Evolutionary conservation across 768 basidiomycete genomes (phyloP), one percentile per base, ranked within the genome.

Genomic region (Paxillus ammoniavirescens): DNA sequence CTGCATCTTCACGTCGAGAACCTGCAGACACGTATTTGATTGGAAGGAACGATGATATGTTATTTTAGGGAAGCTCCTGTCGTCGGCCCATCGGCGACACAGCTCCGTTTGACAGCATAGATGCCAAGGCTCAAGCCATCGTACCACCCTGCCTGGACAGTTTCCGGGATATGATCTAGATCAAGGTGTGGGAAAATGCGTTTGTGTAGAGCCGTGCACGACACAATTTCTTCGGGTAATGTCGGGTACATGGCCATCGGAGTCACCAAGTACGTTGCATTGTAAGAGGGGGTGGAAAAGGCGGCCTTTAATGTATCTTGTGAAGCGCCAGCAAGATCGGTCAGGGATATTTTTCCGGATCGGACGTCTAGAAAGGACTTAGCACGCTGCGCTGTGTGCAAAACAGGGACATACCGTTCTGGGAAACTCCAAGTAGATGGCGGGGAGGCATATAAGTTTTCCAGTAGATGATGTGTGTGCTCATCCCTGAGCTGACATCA

Each of bases 381-480:
- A 56, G 57, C 18, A 33, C 26, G 12, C 15, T 12, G 18, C 8
- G 38, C n/a, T 3, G 21, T 17, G 21, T 21, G 10, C 6, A 43
- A 10, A 42, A 14, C 14, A 8, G 7, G 6, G 35, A 42, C 58
- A 2, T 50, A 72, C 73, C 68, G 50, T 33, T 41, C 48, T 50
- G 56, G 7, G 52, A 54, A 8, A 71, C 47, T 7, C 59, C 72
- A 18, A 75, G 68, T 15, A 75, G 49, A 54, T 74, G 71, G 37
- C 67, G 56, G 2, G 74, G 74, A 5, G 74, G 73, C 55, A 73
- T 71, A 50, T 74, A 75, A 3, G 72, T 75, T 57, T 73, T 75
- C 74, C 74, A 75, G 41, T 72, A 75, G 17, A 72, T 52, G 15
- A 73, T 26, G 12, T 53, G 55, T n/a, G 50, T 54, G 6, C 45